Evolutionary conservation across 441 rosid species (phyloP).

Genomic region (Arabidopsis hybrid): DNA sequence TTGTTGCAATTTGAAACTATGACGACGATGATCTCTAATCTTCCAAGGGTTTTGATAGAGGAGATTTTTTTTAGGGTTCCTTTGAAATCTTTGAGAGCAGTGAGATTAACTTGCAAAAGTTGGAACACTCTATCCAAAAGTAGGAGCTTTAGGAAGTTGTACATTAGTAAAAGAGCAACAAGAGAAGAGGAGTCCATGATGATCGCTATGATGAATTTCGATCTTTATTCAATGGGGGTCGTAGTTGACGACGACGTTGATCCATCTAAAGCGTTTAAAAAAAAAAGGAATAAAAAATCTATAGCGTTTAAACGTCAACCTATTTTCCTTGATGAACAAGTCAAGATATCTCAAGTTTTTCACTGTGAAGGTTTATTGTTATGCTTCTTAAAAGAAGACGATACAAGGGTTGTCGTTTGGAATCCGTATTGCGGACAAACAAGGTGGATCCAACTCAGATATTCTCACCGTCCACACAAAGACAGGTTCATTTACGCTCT

Average conservation of each 20-base stretch:
- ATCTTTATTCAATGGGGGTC: background rate
- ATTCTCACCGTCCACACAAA: background rate
- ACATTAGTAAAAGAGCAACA: no score
- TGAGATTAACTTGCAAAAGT: background rate
- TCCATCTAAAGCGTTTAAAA: background rate
- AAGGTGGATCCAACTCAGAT: background rate
- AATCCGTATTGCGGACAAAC: background rate
- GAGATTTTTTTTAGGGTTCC: background rate
- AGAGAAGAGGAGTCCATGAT: background rate
- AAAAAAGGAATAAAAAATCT: no score
- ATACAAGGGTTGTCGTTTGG: background rate
- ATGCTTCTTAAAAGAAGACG: background rate
- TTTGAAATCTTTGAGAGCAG: conserved; percentile 7
- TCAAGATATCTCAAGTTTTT: conserved; percentile 15
- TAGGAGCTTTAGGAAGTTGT: no score
- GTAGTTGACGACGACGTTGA: background rate
- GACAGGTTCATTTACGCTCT: background rate
- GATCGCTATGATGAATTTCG: background rate
- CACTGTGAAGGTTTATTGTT: conserved; percentile 21
- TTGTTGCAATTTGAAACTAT: background rate
- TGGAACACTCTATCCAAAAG: background rate
- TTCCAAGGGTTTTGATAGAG: background rate
- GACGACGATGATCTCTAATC: background rate
- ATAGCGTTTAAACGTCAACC: background rate
- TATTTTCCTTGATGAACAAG: background rate